phyloP scores from a whole-genome alignment of 345 rosid species.

The Linum lewisii region DNA sequence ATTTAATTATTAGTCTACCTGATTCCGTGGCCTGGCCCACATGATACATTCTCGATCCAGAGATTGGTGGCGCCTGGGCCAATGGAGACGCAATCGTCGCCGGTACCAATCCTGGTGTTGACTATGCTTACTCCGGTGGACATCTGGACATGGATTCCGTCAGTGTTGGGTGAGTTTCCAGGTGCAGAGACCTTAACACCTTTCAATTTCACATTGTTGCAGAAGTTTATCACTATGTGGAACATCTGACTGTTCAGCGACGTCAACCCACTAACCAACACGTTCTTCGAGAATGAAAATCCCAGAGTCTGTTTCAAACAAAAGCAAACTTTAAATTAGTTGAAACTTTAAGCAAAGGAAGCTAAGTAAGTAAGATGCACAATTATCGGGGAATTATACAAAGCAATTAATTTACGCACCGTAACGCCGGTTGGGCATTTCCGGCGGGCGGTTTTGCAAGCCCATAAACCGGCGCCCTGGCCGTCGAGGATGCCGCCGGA shows the following conservation, averaged over 20 bases:
- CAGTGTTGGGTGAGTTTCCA: neutral
- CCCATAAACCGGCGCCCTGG: neutral
- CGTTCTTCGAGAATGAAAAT: conserved; percentile 12
- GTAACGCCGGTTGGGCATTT: neutral
- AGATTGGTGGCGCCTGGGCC: neutral
- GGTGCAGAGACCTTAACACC: neutral
- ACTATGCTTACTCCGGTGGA: neutral
- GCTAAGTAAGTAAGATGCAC: too few relatives aligned
- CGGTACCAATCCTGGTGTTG: neutral
- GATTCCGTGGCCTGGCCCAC: conserved; percentile 4
- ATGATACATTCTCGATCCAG: neutral
- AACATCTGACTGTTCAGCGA: conserved; percentile 1
- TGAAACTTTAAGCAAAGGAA: too few relatives aligned
- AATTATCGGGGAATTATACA: too few relatives aligned
- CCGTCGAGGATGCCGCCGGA: neutral
- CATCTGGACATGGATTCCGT: neutral
- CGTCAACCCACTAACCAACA: neutral
- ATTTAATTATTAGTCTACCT: neutral
- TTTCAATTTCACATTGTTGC: neutral
- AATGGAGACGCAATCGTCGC: neutral
- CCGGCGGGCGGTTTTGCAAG: neutral
- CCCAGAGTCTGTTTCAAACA: conserved; percentile 28
- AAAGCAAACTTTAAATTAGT: too few relatives aligned
- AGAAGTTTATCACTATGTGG: neutral
- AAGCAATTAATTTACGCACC: neutral